Evolutionary conservation across 2,329 filamentous ascomycete genomes (phyloP).

Genomic region (Pseudopyricularia javanii): DNA sequence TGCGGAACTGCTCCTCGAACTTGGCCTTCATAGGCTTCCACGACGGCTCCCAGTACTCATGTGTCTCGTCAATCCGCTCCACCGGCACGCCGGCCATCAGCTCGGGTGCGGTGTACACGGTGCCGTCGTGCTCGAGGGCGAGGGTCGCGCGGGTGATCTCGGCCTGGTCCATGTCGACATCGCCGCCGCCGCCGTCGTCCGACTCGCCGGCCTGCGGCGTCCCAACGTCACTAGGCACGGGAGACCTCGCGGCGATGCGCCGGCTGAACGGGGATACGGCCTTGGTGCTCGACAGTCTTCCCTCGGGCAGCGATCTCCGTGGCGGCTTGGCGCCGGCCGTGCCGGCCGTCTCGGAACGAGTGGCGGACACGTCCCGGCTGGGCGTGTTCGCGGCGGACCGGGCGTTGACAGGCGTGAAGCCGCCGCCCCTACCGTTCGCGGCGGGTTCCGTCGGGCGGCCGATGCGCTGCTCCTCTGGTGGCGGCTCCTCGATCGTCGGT

Average conservation of each 20-base stretch:
- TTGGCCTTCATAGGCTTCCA: slow-evolving; percentile 34
- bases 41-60: slow-evolving; percentile 43
- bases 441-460: background rate
- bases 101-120: slow-evolving; percentile 34
- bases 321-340: background rate
- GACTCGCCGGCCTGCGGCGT: background rate
- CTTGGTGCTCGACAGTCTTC: background rate
- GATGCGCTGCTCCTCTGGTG: background rate
- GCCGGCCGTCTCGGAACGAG: background rate
- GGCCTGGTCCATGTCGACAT: slow-evolving; percentile 7
- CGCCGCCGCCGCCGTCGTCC: slow-evolving; percentile 4
- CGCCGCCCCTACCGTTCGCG: slow-evolving; percentile 4
- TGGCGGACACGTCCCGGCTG: background rate
- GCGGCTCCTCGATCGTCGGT: background rate
- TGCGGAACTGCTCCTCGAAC: slow-evolving; percentile 29
- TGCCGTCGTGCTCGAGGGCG: slow-evolving; percentile 33
- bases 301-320: background rate
- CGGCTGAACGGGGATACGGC: background rate
- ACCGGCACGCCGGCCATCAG: slow-evolving; percentile 41
- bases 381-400: background rate
- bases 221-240: background rate
- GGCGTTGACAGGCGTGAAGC: slow-evolving; percentile 12
- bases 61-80: slow-evolving; percentile 32
- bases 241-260: slow-evolving; percentile 1
- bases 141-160: slow-evolving; percentile 35